Base-by-base conservation (phyloP, 139 green algal genomes). In the Chlorella sorokiniana region DNA sequence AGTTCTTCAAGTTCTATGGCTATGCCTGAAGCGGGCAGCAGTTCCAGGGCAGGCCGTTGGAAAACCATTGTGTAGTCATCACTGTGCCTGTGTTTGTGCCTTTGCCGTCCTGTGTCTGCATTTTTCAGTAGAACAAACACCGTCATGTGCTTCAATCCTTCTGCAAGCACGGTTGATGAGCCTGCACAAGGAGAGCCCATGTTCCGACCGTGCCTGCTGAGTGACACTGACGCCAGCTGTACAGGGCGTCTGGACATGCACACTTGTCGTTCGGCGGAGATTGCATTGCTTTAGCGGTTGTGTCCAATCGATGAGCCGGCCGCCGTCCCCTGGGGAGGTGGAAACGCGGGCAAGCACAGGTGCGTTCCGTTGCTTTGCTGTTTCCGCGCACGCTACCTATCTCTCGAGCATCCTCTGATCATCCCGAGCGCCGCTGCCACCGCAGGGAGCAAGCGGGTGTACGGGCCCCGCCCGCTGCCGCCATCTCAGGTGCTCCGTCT, bases 1-100 rank as follows among this genome's bases (percentile, higher is more conserved):
- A 73, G n/a, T 73, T 38, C 38, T 73, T 73, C 38, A 33, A 54
- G 38, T n/a, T 22, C 38, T 73, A 73, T 54, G 67, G 67, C 20
- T 73, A 73, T 16, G 38, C 38, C 33, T 70, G 63, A 70, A n/a
- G n/a, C n/a, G n/a, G n/a, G n/a, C n/a, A n/a, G n/a, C n/a, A n/a
- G n/a, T n/a, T n/a, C n/a, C n/a, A n/a, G n/a, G n/a, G 59, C n/a
- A 4, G 29, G 11, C 3, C 11, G 52, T 23, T 16, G 5, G 52
- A 4, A 20, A 20, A 23, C 2, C 3, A 20, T 61, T 61, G 52
- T 23, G 27, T 23, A 61, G 52, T 61, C 52, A 23, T n/a, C n/a
- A 23, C 22, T 2, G 25, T 20, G 52, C 6, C 52, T 23, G 25
- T 16, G 52, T 61, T 61, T 61, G 52, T 23, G 27, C 52, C 25